Evolutionary conservation across 2,329 filamentous ascomycete genomes (phyloP).

Genomic region (Mycocentrospora acerina): DNA sequence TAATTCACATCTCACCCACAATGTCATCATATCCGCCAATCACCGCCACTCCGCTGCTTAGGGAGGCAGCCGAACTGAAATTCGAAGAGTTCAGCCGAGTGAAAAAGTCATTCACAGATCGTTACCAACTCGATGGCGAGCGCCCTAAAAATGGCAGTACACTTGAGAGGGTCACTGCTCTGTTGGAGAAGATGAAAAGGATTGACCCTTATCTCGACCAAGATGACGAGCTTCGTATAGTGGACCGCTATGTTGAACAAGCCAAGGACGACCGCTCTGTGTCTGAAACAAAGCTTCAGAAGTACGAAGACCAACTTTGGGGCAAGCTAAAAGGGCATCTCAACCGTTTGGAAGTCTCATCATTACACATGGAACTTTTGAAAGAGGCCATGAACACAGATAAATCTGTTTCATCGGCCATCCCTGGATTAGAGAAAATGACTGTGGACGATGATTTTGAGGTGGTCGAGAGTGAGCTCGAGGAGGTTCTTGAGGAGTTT

Average conservation of each 20-base stretch:
- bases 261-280: conserved; percentile 57
- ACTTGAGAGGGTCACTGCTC: conserved; percentile 33
- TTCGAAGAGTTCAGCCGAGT: conserved; percentile 59
- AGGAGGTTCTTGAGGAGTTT: conserved; percentile 51
- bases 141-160: conserved; percentile 20
- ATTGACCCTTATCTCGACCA: conserved; percentile 36
- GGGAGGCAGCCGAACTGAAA: conserved; percentile 43
- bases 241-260: conserved; percentile 56
- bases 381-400: conserved; percentile 30
- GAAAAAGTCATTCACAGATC: conserved; percentile 51
- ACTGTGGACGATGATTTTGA: conserved; percentile 46
- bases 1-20: neutral
- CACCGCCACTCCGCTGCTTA: conserved; percentile 20
- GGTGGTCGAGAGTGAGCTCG: conserved; percentile 55
- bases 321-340: conserved; percentile 52
- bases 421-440: conserved; percentile 20
- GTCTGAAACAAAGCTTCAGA: conserved; percentile 47
- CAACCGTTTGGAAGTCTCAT: conserved; percentile 58
- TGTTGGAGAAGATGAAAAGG: conserved; percentile 42
- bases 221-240: conserved; percentile 44
- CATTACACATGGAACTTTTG: conserved; percentile 58
- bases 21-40: conserved; percentile 11
- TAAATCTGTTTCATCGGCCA: conserved; percentile 20
- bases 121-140: conserved; percentile 43
- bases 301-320: conserved; percentile 52